Evolutionary conservation across 2,329 filamentous ascomycete species (phyloP).

Genomic region (Cladosporium oxysporum): DNA sequence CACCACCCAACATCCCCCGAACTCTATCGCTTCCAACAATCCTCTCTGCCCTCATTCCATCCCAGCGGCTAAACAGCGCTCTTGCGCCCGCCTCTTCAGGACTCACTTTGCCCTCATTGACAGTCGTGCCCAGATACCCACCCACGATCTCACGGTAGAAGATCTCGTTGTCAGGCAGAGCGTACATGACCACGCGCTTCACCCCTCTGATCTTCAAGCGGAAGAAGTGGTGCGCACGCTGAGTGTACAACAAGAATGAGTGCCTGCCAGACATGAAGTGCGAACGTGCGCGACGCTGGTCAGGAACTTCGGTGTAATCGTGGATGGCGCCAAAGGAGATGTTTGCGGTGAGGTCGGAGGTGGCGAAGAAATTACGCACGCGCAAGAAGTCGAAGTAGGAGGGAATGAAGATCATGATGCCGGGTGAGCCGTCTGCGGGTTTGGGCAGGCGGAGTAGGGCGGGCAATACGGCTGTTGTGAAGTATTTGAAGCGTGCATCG

Average conservation of each 20-base stretch:
- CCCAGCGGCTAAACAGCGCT: conserved; percentile 81
- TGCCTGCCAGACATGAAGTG: conserved; percentile 85
- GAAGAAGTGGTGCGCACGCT: conserved; percentile 94
- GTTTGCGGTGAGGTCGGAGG: conserved; percentile 57
- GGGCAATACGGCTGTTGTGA: conserved; percentile 78
- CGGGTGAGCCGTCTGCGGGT: conserved; percentile 54
- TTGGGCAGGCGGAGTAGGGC: conserved; percentile 69
- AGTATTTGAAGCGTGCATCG: conserved; percentile 87
- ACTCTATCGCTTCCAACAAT: conserved; percentile 81
- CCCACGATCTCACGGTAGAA: conserved; percentile 79
- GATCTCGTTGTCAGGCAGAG: conserved; percentile 80
- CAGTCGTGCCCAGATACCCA: conserved; percentile 59
- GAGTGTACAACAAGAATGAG: conserved; percentile 83
- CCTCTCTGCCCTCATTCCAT: conserved; percentile 84
- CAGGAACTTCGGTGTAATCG: conserved; percentile 79
- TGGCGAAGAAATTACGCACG: conserved; percentile 88
- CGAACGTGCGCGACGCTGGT: conserved; percentile 79
- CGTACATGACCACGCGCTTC: conserved; percentile 83
- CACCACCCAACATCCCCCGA: conserved; percentile 74
- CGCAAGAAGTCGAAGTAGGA: conserved; percentile 95
- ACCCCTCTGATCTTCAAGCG: conserved; percentile 83
- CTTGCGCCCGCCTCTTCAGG: conserved; percentile 52
- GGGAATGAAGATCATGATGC: conserved; percentile 85
- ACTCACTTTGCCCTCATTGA: conserved; percentile 60
- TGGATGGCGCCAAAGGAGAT: conserved; percentile 79